These are phyloP conservation scores for Aphanomyces euteiches DNA, from an alignment of 352 stramenopile genomes.

Conservation along the genomic window DNA sequence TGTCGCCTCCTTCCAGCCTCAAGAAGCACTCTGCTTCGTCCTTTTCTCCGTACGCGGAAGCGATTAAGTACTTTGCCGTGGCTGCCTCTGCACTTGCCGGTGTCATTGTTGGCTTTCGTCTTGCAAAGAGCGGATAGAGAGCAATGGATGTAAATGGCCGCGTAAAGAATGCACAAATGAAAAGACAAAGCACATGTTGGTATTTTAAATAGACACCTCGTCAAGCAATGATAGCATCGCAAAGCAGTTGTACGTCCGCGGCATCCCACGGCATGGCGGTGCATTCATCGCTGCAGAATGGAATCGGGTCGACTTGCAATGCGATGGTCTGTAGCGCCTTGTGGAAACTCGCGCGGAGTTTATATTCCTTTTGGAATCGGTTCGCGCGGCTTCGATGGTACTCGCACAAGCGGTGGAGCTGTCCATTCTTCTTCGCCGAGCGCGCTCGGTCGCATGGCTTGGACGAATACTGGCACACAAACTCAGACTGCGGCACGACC, in stretches of 20 bases:
- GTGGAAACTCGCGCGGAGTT: background rate
- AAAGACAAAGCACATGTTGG: background rate
- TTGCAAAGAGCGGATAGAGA: background rate
- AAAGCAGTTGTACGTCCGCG: conserved; percentile 7
- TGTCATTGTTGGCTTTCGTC: conserved; percentile 14
- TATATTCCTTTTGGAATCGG: conserved; percentile 54
- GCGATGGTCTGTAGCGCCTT: background rate
- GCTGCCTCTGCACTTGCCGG: background rate
- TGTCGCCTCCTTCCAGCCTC: too few species aligned
- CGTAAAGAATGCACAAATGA: too few species aligned
- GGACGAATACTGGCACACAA: conserved; percentile 58
- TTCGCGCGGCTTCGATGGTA: conserved; percentile 67
- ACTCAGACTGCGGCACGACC: background rate
- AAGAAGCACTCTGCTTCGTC: too few species aligned
- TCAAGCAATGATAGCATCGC: conserved; percentile 11
- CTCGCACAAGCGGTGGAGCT: conserved; percentile 65
- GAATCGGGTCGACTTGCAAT: background rate
- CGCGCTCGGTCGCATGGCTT: conserved; percentile 58
- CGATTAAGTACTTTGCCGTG: conserved; percentile 9
- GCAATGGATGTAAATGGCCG: background rate
- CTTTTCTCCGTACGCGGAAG: background rate
- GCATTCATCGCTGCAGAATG: background rate
- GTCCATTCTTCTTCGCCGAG: conserved; percentile 61
- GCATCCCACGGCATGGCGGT: background rate
- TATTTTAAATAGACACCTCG: background rate